A percentile compares a stretch with the other conserved stretches of the same genome.
Evolutionary conservation across 1,139 yeast genomes (phyloP).

Genomic region (Yamadazyma pseudoaaseri): DNA sequence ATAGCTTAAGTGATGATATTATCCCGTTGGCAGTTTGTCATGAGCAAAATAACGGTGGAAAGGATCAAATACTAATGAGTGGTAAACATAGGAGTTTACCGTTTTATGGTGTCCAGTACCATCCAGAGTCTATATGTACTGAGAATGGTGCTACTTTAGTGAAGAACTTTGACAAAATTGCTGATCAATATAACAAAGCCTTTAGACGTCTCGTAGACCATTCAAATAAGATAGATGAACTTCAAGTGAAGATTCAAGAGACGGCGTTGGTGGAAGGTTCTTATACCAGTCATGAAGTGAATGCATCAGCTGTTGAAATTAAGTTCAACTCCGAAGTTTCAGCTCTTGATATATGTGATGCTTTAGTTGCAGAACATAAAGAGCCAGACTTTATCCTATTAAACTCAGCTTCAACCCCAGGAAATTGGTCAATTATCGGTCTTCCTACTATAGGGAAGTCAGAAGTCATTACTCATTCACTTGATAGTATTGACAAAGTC

Average conservation of each 20-base stretch:
- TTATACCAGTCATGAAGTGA: slow-evolving; percentile 6
- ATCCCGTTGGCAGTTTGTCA: slow-evolving; percentile 58
- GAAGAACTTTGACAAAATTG: slow-evolving; percentile 59
- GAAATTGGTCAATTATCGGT: slow-evolving; percentile 86
- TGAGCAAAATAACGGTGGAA: slow-evolving; percentile 29
- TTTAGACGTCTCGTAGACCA: slow-evolving; percentile 11
- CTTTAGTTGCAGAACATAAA: slow-evolving; percentile 17
- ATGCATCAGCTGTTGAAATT: slow-evolving; percentile 10
- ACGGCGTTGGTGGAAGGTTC: slow-evolving; percentile 8
- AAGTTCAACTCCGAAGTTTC: slow-evolving; percentile 12
- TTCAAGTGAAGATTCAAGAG: slow-evolving; percentile 8
- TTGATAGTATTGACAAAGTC: slow-evolving; percentile 31
- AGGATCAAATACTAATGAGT: slow-evolving; percentile 34
- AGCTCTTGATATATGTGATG: slow-evolving; percentile 53
- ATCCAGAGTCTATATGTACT: slow-evolving; percentile 94
- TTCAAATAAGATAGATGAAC: slow-evolving; percentile 1
- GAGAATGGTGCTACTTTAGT: slow-evolving; percentile 59
- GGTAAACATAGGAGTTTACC: slow-evolving; percentile 62
- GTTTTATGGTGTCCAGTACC: slow-evolving; percentile 93
- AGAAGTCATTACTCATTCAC: slow-evolving; percentile 65
- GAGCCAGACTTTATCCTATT: slow-evolving; percentile 51
- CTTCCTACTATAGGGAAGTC: slow-evolving; percentile 55
- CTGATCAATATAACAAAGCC: slow-evolving; percentile 35
- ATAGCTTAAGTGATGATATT: slow-evolving; percentile 27
- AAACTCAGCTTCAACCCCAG: slow-evolving; percentile 78